These are phyloP conservation scores for Lactarius evosmus DNA, from an alignment of 768 basidiomycete genomes.

Conservation along the genomic window DNA sequence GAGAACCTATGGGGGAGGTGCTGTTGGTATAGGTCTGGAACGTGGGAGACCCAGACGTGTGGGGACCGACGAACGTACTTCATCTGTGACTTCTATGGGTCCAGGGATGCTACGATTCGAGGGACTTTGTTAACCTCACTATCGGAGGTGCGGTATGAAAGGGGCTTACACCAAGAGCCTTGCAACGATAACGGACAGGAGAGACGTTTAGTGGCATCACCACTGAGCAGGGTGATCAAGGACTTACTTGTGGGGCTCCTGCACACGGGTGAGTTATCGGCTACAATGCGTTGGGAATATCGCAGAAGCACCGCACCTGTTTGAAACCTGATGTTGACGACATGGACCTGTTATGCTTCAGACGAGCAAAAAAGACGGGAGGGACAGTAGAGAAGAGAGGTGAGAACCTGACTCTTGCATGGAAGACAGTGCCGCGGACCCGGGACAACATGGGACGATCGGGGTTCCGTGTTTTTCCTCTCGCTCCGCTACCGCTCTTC, in stretches of 20 bases:
- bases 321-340: conserved; percentile 33
- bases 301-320: conserved; percentile 31
- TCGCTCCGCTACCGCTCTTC: neutral
- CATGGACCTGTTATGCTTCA: conserved; percentile 30
- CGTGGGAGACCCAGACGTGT: neutral
- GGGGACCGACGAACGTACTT: conserved; percentile 38
- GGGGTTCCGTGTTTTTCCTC: conserved; percentile 16
- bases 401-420: conserved; percentile 1
- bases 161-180: conserved; percentile 32
- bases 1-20: conserved; percentile 55
- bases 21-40: neutral
- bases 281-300: conserved; percentile 1
- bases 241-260: conserved; percentile 52
- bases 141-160: neutral
- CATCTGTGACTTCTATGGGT: conserved; percentile 59
- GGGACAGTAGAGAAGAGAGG: conserved; percentile 11
- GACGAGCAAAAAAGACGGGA: conserved; percentile 15
- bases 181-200: neutral
- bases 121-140: conserved; percentile 26
- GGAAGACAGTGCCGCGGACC: neutral
- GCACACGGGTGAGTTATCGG: conserved; percentile 12
- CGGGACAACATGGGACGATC: conserved; percentile 24
- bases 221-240: neutral
- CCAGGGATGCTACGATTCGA: conserved; percentile 42
- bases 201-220: neutral